phyloP scores from a whole-genome alignment of 2,329 filamentous ascomycete genomes.

The Fusarium miscanthi region DNA sequence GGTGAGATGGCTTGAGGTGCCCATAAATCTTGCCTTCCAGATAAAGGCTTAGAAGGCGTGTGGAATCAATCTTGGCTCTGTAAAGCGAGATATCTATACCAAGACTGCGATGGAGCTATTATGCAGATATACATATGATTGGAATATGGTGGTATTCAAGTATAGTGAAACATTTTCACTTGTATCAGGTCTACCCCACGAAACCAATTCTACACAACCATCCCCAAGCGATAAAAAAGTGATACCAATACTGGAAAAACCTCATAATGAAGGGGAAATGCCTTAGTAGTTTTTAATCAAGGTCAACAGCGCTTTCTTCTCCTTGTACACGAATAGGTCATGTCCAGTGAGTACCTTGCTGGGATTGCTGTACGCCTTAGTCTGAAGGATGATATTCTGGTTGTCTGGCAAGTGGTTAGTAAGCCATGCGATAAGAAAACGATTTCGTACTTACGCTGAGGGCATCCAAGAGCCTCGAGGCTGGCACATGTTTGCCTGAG shows the following conservation, averaged over 20 bases:
- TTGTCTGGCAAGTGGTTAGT: rapidly evolving
- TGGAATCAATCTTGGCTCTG: rapidly evolving
- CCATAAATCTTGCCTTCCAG: not conserved
- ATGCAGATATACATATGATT: not conserved
- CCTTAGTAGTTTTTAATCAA: not conserved
- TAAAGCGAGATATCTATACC: rapidly evolving
- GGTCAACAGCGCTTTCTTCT: not conserved
- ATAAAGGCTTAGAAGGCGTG: rapidly evolving
- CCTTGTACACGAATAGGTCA: not conserved
- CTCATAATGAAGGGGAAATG: rapidly evolving
- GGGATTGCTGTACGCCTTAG: not conserved
- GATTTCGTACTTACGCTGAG: not conserved
- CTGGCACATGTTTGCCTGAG: not conserved
- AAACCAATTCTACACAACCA: rapidly evolving
- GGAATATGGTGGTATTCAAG: no score
- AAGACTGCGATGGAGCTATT: rapidly evolving
- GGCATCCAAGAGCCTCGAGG: not conserved
- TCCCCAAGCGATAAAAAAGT: rapidly evolving
- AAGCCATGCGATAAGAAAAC: rapidly evolving
- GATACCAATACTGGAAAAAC: rapidly evolving
- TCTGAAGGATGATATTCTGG: not conserved
- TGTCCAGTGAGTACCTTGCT: not conserved
- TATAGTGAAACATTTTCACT: rapidly evolving
- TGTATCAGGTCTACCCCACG: rapidly evolving
- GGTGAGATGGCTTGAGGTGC: not conserved